Evolutionary conservation across 192 early-diverging fungal species (phyloP).

Genomic region (Backusella luteola): DNA sequence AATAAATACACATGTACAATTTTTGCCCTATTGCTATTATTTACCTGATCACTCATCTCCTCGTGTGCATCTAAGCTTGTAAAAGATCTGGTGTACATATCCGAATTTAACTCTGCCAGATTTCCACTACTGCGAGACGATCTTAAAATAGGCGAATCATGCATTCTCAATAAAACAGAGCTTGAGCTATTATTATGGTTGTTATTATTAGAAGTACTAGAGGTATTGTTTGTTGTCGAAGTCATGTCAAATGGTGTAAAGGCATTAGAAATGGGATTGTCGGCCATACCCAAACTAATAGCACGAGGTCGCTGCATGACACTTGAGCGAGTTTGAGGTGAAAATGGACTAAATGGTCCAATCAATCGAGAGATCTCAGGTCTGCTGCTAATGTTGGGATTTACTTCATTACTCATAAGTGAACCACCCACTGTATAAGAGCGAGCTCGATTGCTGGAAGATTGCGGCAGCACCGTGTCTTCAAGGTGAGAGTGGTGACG

Average conservation of each 20-base stretch:
- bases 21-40: neutral
- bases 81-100: constrained; percentile 1
- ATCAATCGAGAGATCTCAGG: constrained; percentile 5
- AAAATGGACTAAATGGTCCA: constrained; percentile 15
- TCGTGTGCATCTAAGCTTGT: constrained; percentile 1
- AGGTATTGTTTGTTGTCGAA: neutral
- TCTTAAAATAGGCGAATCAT: neutral
- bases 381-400: neutral
- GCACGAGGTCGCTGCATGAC: constrained; percentile 23
- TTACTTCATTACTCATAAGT: neutral
- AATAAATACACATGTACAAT: neutral
- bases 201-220: neutral
- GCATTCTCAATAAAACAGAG: constrained; percentile 3
- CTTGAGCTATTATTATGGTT: neutral
- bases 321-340: constrained; percentile 6
- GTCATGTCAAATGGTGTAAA: constrained; percentile 18
- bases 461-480: neutral
- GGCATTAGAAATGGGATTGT: constrained; percentile 12
- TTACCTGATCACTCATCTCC: constrained; percentile 7
- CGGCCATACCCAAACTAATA: constrained; percentile 28
- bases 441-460: constrained; percentile 11
- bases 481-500: neutral
- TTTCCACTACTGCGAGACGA: constrained; percentile 1
- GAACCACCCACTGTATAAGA: constrained; percentile 20
- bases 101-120: constrained; percentile 7